Evolutionary conservation across 805 yeast species (phyloP).

Genomic region (Schizosaccharomyces cryophilus): DNA sequence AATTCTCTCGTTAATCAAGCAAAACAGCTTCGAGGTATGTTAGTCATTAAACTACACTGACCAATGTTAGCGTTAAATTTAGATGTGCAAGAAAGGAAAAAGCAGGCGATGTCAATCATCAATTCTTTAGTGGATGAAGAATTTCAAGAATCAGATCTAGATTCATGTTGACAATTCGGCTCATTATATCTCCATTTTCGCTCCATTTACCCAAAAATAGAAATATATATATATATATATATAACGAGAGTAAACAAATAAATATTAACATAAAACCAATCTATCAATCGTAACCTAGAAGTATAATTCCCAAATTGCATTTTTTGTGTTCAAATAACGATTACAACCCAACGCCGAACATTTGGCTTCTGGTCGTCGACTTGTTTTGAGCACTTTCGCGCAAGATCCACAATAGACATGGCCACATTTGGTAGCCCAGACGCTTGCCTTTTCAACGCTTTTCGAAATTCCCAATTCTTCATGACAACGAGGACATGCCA

Average conservation of each 20-base stretch:
- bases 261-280: too few relatives aligned
- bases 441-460: not conserved
- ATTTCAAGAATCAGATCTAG: too few relatives aligned
- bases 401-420: constrained; percentile 2
- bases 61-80: not conserved
- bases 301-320: not conserved
- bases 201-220: too few relatives aligned
- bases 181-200: too few relatives aligned
- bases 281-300: too few relatives aligned
- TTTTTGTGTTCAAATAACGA: not conserved
- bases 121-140: too few relatives aligned
- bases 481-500: not conserved
- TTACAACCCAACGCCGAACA: not conserved
- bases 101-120: too few relatives aligned
- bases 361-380: not conserved
- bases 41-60: not conserved
- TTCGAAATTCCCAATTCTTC: not conserved
- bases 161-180: too few relatives aligned
- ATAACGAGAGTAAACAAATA: too few relatives aligned
- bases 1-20: not conserved
- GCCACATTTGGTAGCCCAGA: constrained; percentile 1
- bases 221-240: too few relatives aligned
- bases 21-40: not conserved
- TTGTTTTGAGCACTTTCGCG: not conserved
- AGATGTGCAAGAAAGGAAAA: too few relatives aligned